Evolutionary conservation across 371 early-diverging fungal species (phyloP), one percentile per base, ranked within the genome.

Genomic region (Rhizopus microsporus): DNA sequence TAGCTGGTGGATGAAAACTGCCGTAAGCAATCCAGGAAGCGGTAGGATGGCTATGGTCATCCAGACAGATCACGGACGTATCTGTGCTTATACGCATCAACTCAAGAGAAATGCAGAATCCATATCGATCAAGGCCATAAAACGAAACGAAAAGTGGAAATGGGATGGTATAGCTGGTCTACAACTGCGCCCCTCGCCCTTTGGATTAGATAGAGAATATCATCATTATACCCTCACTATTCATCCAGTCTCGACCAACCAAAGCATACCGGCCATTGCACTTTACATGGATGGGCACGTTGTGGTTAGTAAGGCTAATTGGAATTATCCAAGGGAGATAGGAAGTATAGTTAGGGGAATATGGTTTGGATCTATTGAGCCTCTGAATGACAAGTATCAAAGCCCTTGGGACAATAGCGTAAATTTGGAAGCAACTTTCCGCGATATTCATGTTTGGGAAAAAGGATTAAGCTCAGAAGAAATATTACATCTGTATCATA

Each of bases 301-400:
- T 0, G 55, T 65, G 9, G 51, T 60, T 4, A 75, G 75, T 30
- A 62, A 60, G 13, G 30, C 50, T 3, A 40, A 56, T n/a, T 77
- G 75, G 77, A 31, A 45, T 3, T 52, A 60, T 3, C 72, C 75
- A 30, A 17, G 44, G 17, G 42, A 46, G 3, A 57, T 57, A 7
- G 67, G 61, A 5, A 47, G 57, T n/a, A 44, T 57, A 7, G 57
- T 80, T 7, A 60, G 62, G 1, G 77, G 80, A 12, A 29, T 80
- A 5, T 80, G 80, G 80, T 69, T 80, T 54, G 80, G 80, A 1
- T 72, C 75, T 0, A 63, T 70, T 32, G 80, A 77, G 46, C 75
- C 80, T 4, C 57, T 63, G n/a, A 63, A 63, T 44, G 67, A 62
- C 23, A 54, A 68, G 15, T 77, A 77, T 39, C 77, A 77, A 63